Base-by-base conservation (phyloP, 2,329 filamentous ascomycete species). In the Furcasterigmium sp. region DNA sequence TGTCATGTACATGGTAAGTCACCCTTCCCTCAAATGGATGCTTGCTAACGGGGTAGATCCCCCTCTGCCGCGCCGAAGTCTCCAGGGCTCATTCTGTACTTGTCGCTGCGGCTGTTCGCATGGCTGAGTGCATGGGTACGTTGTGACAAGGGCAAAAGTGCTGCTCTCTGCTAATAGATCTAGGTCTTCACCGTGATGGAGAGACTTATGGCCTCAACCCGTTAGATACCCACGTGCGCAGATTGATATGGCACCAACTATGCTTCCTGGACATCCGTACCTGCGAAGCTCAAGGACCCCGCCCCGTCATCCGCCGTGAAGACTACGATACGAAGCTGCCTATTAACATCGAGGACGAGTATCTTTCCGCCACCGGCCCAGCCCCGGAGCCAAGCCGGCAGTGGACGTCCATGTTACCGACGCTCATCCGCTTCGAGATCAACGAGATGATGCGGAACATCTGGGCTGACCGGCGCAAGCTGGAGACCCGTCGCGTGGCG, bases 201-300 rank as follows among this genome's bases (percentile, higher is more conserved):
- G 75, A 78, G 35, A 71, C 75, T 9, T 88, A 86, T 53, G 78
- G 76, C 2, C 72, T 85, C 44, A 77, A 73, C 3, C 75, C 85
- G 0, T 64, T 88, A 3, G 85, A 90, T 52, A 82, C 80, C 1
- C 84, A 90, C 42, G 71, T 88, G 3, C 78, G 85, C 11, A 78
- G 85, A 5, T 65, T 89, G 30, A 71, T 89, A 26, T 90, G 85
- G 86, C 82, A 88, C 56, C 85, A 90, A 53, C 70, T 91, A 17
- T 88, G 84, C 60, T 87, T 87, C 57, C 70, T 91, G 8, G 86
- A 90, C 56, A 76, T 88, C 44, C 73, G 84, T 30, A 88, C 85
- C 1, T 86, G 80, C 54, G 85, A 90, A 61, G 78, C 82, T 2
- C 85, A 87, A 48, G 86, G 85, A 0, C 85, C 85, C 8, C 73